Evolutionary conservation across 805 yeast species (phyloP).

Genomic region (Cyberlindnera euphorbiae): DNA sequence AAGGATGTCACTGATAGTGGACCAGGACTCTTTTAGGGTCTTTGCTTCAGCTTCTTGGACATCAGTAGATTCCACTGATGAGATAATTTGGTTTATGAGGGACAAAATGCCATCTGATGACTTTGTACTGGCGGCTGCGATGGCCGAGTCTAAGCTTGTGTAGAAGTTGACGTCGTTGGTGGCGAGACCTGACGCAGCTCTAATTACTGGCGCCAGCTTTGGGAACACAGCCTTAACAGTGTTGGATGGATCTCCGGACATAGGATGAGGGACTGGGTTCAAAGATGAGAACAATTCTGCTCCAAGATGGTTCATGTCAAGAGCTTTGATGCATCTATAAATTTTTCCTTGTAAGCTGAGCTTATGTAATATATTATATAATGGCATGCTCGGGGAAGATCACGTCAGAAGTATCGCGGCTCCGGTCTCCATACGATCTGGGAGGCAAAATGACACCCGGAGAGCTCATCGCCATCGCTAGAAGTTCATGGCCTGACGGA

Average conservation of each 20-base stretch:
- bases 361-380: no score
- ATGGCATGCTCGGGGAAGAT: no score
- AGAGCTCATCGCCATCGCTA: no score
- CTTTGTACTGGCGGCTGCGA: slow-evolving; percentile 36
- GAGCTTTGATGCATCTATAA: no score
- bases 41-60: slow-evolving; percentile 32
- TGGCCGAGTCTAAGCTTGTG: slow-evolving; percentile 49
- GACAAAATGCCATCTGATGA: slow-evolving; percentile 39
- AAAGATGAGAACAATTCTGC: background rate
- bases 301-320: no score
- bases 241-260: slow-evolving; percentile 1
- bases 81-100: slow-evolving; percentile 42
- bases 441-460: no score
- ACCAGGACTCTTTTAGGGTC: slow-evolving; percentile 52
- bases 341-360: no score
- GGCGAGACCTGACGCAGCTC: slow-evolving; percentile 66
- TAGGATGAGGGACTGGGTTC: background rate
- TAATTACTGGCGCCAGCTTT: slow-evolving; percentile 48
- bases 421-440: no score
- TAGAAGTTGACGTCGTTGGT: slow-evolving; percentile 80
- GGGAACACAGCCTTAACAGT: slow-evolving; percentile 29
- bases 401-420: no score
- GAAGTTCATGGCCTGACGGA: no score
- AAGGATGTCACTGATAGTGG: slow-evolving; percentile 50
- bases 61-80: slow-evolving; percentile 29